Evolutionary conservation across 495 filamentous ascomycete species (phyloP), one percentile per base, ranked within the genome.

Genomic region (Antarctomyces pellizariae): DNA sequence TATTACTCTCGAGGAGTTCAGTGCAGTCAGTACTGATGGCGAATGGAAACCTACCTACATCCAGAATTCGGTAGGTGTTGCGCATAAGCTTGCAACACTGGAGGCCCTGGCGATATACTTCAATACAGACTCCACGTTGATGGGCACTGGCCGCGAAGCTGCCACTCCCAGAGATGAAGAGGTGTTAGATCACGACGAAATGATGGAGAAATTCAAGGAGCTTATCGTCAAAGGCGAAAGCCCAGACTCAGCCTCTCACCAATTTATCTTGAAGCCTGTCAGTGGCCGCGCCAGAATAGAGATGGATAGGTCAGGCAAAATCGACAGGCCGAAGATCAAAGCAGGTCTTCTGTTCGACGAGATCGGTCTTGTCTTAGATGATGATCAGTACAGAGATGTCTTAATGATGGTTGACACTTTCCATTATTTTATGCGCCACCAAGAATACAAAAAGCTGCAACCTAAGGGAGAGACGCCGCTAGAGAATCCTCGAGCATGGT

Each of bases 321-420:
- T 63, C 22, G 68, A 90, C 25, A 56, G 68, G 21, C 77, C 86
- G 7, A 83, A 80, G 41, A 71, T 91, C 52, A 93, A 92, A 51
- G 76, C 86, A 10, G 71, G 68, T 13, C 51, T 97, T 14, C 54
- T 91, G 5, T 97, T 97, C 39, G 78, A 97, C 39, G 86, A 97
- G 43, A 77, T 97, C 15, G 83, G 89, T 14, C 75, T 97, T 26
- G 74, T 95, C 10, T 56, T 97, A 10, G 86, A 97, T 43, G 82
- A 95, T 35, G 68, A 93, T 34, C 86, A 97, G 43, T 97, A 97
- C 42, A 75, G 89, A 13, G 86, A 97, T 54, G 76, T 70, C 1
- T 52, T 97, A 31, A 95, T 95, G 89, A 76, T 97, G 55, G 72
- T 92, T 5, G 86, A 97, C 44, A 63, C 93, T 3, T 95, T 97